A percentile compares a stretch with the other conserved stretches of the same genome.
These are phyloP conservation scores for Plenodomus biglobosus DNA, from an alignment of 2,329 filamentous ascomycete genomes.

Conservation along the genomic window DNA sequence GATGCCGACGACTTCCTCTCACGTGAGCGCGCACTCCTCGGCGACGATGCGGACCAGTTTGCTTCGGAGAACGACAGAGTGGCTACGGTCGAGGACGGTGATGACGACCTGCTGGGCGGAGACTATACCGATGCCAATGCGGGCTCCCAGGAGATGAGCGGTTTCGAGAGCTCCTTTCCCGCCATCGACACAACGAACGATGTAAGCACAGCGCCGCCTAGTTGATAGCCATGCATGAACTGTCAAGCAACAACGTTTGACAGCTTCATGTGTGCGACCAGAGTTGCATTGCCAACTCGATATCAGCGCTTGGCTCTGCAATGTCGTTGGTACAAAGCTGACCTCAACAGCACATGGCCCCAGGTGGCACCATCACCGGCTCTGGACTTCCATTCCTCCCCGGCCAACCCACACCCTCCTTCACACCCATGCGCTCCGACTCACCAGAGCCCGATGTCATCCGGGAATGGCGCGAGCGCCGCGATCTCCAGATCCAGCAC, in stretches of 20 bases:
- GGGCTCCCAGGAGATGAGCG: constrained; percentile 53
- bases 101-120: constrained; percentile 72
- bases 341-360: constrained; percentile 63
- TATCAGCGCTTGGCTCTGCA: background rate
- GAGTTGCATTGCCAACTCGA: background rate
- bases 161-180: constrained; percentile 89
- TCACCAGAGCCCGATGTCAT: constrained; percentile 89
- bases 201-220: constrained; percentile 50
- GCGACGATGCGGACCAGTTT: constrained; percentile 92
- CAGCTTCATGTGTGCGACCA: background rate
- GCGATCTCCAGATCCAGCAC: constrained; percentile 79
- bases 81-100: constrained; percentile 62
- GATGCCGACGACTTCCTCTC: constrained; percentile 83
- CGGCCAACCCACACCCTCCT: constrained; percentile 38
- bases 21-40: constrained; percentile 85
- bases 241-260: background rate
- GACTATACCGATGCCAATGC: constrained; percentile 49
- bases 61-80: constrained; percentile 71
- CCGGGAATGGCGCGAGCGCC: constrained; percentile 85
- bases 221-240: background rate
- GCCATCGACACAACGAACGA: constrained; percentile 75
- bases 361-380: constrained; percentile 79
- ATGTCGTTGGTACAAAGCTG: constrained; percentile 3
- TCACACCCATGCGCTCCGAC: constrained; percentile 58
- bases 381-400: constrained; percentile 58